Conservation (phyloP, 352 stramenopile genomes). For the Elongisporangium anandrum region DNA sequence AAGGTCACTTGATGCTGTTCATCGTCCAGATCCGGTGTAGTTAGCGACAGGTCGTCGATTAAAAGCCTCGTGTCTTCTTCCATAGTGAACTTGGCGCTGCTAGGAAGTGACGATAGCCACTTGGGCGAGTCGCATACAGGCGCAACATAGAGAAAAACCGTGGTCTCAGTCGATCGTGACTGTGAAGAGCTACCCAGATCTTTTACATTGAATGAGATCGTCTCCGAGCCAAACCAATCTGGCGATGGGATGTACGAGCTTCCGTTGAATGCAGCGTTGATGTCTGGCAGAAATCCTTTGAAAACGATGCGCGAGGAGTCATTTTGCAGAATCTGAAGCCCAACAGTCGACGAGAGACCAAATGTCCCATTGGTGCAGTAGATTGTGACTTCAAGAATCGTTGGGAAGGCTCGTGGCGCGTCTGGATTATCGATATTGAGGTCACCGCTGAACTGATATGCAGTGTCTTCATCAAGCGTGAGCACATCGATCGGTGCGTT, state of each 20-base stretch:
- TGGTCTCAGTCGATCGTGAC: conserved; percentile 3
- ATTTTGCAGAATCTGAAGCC: conserved; percentile 28
- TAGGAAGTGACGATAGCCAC: conserved; percentile 14
- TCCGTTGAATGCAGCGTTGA: conserved; percentile 51
- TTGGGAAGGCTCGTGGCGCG: conserved; percentile 10
- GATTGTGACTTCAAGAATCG: conserved; percentile 30
- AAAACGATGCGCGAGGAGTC: conserved; percentile 20
- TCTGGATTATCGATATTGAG: conserved; percentile 29
- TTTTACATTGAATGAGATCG: conserved; percentile 29
- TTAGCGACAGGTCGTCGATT: conserved; percentile 25
- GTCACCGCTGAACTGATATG: conserved; percentile 21
- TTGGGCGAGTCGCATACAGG: conserved; percentile 51
- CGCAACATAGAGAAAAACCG: conserved; percentile 34
- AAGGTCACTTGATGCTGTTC: conserved; percentile 31
- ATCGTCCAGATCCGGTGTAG: conserved; percentile 23
- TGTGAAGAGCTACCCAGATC: conserved; percentile 10
- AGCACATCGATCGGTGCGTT: conserved; percentile 20
- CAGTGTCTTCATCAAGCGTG: conserved; percentile 32
- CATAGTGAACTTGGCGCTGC: conserved; percentile 16
- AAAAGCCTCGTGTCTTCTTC: conserved; percentile 41
- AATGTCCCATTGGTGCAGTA: conserved; percentile 21
- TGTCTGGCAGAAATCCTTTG: conserved; percentile 37
- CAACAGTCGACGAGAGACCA: conserved; percentile 8
- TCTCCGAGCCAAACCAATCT: conserved; percentile 61
- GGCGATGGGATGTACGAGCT: conserved; percentile 38